Evolutionary conservation across 2,329 filamentous ascomycete species (phyloP), one percentile per base, ranked within the genome.

Genomic region (Stagonosporopsis vannaccii): DNA sequence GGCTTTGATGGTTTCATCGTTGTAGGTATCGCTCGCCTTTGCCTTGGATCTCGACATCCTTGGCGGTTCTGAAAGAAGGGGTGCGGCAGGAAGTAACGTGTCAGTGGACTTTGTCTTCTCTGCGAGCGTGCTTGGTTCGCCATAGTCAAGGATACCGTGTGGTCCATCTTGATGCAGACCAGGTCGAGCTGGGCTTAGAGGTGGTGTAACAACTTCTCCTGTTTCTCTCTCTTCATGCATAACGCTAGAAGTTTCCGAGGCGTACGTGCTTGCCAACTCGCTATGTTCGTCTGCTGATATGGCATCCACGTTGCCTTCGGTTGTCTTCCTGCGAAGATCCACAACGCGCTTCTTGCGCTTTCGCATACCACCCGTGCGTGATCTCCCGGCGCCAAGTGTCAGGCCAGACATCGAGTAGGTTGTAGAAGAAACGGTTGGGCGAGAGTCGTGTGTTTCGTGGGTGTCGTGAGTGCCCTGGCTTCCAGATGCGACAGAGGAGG

Each of bases 341-440:
- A 96, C 90, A 13, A 96, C 88, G 19, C 91, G 84, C 56, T 86
- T 91, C 84, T 94, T 96, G 81, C 91, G 90, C 79, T 91, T 94
- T 50, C 90, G 85, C 30, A 85, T 82, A 20, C 83, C 81, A 59
- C 86, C 84, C 3, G 87, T 79, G 62, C 90, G 85, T 39, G 83
- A 79, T 43, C 85, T 80, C 49, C 82, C 83, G 3, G 85, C 81
- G 19, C 87, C 87, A 8, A 91, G 80, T 13, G 84, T 84, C n/a
- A 90, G 76, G 1, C 87, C 87, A 5, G 79, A 76, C 28, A 84
- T 82, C 0, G 89, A 88, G 58, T 84, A 81, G 13, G 65, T 56
- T 9, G 64, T 53, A 71, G 83, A 90, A 2, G 84, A 78, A 22
- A 91, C 73, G 1, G 88, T 90, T 12, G 90, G 87, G 20, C 91